Evolutionary conservation across 2,329 filamentous ascomycete genomes (phyloP).

Genomic region (Gyromitra esculenta): DNA sequence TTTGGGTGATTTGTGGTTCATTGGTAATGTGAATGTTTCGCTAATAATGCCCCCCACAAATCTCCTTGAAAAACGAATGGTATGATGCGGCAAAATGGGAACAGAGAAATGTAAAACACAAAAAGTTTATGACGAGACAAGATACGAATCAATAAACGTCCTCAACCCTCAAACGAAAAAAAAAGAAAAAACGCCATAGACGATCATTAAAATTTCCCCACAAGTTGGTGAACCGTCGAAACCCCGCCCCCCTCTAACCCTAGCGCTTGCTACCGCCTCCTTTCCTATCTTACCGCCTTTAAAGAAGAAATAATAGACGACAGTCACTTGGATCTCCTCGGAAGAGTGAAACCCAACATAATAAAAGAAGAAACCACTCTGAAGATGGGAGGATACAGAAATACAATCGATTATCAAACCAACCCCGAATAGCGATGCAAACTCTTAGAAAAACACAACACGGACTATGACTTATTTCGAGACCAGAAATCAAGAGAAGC

Average conservation of each 20-base stretch:
- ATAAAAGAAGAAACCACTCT: conserved; percentile 36
- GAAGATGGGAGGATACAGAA: conserved; percentile 43
- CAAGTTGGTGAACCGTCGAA: conserved; percentile 44
- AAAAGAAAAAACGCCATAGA: conserved; percentile 44
- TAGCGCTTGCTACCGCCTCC: conserved; percentile 44
- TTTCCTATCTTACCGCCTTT: conserved; percentile 46
- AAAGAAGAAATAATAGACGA: conserved; percentile 49
- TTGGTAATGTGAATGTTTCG: conserved; percentile 41
- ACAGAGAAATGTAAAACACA: conserved; percentile 41
- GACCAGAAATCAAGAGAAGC: conserved; percentile 89
- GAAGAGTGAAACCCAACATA: conserved; percentile 39
- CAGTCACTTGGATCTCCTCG: conserved; percentile 45
- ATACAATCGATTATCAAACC: conserved; percentile 42
- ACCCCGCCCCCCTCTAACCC: conserved; percentile 42
- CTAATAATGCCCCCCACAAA: conserved; percentile 35
- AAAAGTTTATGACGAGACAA: conserved; percentile 49
- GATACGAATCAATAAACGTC: conserved; percentile 43
- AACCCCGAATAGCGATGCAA: conserved; percentile 44
- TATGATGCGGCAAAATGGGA: conserved; percentile 40
- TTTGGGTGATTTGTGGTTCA: conserved; percentile 29
- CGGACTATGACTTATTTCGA: conserved; percentile 43
- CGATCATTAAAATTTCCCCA: conserved; percentile 46
- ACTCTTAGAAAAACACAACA: conserved; percentile 29
- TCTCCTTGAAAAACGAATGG: conserved; percentile 27
- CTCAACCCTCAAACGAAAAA: conserved; percentile 37